Evolutionary conservation across 495 filamentous ascomycete species (phyloP).

Genomic region (Lepraria neglecta): DNA sequence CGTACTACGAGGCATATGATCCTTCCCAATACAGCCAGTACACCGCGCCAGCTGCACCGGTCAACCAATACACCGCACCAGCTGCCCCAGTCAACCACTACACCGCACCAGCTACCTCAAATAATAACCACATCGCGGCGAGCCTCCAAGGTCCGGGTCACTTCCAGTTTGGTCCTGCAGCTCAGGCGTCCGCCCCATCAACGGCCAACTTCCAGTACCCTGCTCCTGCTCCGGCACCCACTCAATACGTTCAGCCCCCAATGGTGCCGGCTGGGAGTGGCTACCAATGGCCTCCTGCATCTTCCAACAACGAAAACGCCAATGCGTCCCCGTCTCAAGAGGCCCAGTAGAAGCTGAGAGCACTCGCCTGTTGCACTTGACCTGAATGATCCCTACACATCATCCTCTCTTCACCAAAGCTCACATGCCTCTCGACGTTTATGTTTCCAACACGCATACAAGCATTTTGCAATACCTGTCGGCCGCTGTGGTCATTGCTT

Average conservation of each 20-base stretch:
- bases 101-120: conserved; percentile 1
- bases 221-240: conserved; percentile 13
- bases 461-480: background rate
- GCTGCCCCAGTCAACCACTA: conserved; percentile 1
- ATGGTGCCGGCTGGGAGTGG: conserved; percentile 2
- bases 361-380: background rate
- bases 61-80: conserved; percentile 2
- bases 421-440: background rate
- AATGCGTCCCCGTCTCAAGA: conserved; percentile 11
- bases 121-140: background rate
- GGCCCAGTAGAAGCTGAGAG: background rate
- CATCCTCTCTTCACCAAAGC: too few relatives aligned
- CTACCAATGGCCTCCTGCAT: conserved; percentile 20
- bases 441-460: background rate
- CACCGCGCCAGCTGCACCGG: conserved; percentile 8
- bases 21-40: conserved; percentile 11
- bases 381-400: too few relatives aligned
- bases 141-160: background rate
- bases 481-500: background rate
- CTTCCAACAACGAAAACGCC: background rate
- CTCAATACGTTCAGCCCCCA: conserved; percentile 11
- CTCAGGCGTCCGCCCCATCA: background rate
- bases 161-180: conserved; percentile 1
- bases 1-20: conserved; percentile 21
- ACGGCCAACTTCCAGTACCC: conserved; percentile 12